Evolutionary conservation across 345 rosid species (phyloP).

Genomic region (Camelina laxa): DNA sequence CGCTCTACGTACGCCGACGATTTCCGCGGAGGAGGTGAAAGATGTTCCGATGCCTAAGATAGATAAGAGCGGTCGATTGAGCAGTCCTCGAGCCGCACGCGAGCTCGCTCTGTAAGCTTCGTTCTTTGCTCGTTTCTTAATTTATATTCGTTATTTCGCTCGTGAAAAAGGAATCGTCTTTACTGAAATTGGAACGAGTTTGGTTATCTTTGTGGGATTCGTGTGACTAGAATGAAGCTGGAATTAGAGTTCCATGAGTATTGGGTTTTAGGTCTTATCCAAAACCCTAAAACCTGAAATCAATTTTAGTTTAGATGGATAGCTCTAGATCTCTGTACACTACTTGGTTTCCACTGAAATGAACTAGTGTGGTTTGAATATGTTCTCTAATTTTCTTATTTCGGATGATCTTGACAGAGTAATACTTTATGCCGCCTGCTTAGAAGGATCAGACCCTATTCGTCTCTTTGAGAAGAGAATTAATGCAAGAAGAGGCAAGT

Average conservation of each 20-base stretch:
- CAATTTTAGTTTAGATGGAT: background rate
- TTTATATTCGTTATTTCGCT: conserved; percentile 3
- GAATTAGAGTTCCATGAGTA: background rate
- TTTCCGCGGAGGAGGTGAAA: conserved; percentile 54
- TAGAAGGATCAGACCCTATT: conserved; percentile 95
- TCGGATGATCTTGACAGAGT: conserved; percentile 51
- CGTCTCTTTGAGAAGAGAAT: conserved; percentile 89
- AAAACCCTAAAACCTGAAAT: conserved; percentile 6
- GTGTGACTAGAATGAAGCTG: background rate
- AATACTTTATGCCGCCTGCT: conserved; percentile 81
- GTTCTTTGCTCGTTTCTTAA: background rate
- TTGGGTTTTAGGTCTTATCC: conserved; percentile 27
- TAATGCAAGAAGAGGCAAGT: conserved; percentile 81
- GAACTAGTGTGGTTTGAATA: background rate
- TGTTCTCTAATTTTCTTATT: background rate
- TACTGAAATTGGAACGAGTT: background rate
- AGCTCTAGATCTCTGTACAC: background rate
- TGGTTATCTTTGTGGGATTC: background rate
- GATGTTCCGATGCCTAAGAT: conserved; percentile 68
- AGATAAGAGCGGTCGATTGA: conserved; percentile 89
- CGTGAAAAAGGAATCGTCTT: background rate
- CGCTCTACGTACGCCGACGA: conserved; percentile 51
- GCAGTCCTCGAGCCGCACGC: conserved; percentile 98
- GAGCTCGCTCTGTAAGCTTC: conserved; percentile 85
- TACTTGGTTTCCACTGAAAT: background rate